Conservation (phyloP, 768 basidiomycete species). For the Russula vinacea region DNA sequence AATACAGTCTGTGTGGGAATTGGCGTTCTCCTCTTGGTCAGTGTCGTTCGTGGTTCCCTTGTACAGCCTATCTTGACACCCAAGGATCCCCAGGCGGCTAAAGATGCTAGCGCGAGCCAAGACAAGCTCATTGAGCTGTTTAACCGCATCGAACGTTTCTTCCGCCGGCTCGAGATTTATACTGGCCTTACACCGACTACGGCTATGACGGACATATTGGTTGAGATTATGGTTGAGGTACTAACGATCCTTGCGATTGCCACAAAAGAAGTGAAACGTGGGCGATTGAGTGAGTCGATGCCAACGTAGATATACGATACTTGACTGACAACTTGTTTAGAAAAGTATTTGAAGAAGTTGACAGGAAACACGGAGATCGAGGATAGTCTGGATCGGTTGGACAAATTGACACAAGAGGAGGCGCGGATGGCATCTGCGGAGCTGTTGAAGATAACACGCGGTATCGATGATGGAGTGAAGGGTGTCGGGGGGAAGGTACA, state of each 20-base stretch:
- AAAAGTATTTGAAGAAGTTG: slow-evolving; percentile 1
- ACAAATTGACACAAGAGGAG: slow-evolving; percentile 5
- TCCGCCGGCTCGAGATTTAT: slow-evolving; percentile 3
- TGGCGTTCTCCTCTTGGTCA: background rate
- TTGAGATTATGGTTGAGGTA: background rate
- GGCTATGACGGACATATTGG: background rate
- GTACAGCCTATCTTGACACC: background rate
- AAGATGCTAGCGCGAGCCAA: background rate
- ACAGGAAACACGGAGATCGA: background rate
- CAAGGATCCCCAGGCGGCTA: background rate
- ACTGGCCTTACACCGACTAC: background rate
- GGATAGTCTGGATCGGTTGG: background rate
- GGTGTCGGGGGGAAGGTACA: background rate
- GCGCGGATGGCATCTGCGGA: background rate
- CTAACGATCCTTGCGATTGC: background rate
- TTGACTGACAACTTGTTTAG: background rate
- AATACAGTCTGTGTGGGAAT: background rate
- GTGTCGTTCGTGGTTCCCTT: background rate
- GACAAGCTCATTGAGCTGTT: background rate
- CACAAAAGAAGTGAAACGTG: background rate
- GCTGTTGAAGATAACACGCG: background rate
- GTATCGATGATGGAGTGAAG: background rate
- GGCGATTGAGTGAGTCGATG: background rate
- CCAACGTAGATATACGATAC: background rate
- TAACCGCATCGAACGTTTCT: background rate